Base-by-base conservation (phyloP, 441 rosid genomes). In the Melastoma candidum region DNA sequence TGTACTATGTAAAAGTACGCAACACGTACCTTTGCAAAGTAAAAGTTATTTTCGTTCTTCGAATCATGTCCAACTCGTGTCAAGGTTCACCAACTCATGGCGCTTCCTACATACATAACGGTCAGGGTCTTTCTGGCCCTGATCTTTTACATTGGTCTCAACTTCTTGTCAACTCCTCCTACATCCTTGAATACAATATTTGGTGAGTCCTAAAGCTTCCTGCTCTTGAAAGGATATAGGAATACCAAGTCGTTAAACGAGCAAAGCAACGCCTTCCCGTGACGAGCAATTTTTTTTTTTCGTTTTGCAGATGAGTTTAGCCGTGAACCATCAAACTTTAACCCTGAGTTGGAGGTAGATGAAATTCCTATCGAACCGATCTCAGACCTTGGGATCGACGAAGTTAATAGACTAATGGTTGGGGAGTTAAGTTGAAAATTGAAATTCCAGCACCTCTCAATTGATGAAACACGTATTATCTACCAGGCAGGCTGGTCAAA, bases 101-200 rank as follows among this genome's bases (percentile, higher is more conserved):
- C 85, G 12, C 65, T 76, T 64, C 90, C 96, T 5, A 78, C 78
- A 3, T 83, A 83, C 67, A 51, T 76, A 3, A 77, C 76, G 74
- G 84, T 85, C 54, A 70, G 74, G 7, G 13, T 80, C 49, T 22
- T 75, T 10, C 59, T 82, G 47, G 87, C 75, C 29, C 61, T 85
- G 53, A 54, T 36, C 26, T 75, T 83, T 60, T 85, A 88, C 57
- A 51, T 80, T 32, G 97, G 98, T 61, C 87, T 88, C 73, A 92
- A 82, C 72, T 84, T 85, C 80, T 63, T 79, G 60, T 73, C 96
- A 4, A 76, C 87, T 26, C 75, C 78, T 8, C 77, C 80, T 45
- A 76, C 89, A 52, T 85, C 90, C 57, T 65, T 73, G 27, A 70
- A 57, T 68, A 69, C 83, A 17, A 68, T 85, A 54, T 87, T 73